Percentiles rank a stretch among this genome's conserved stretches.
Evolutionary conservation across 2,329 filamentous ascomycete genomes (phyloP).

Genomic region (Fusarium neocosmosporiellum): DNA sequence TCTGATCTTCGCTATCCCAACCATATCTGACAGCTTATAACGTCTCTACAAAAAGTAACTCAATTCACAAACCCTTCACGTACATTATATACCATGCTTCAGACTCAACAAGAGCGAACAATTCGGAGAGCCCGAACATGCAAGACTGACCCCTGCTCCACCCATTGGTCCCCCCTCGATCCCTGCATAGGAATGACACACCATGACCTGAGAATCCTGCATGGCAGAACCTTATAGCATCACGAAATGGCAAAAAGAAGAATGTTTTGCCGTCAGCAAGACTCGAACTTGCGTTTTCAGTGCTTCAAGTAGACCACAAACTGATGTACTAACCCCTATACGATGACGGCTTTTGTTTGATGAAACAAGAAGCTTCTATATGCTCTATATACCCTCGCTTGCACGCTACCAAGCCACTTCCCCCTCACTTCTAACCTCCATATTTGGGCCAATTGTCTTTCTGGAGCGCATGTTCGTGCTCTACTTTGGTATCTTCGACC

Average conservation of each 20-base stretch:
- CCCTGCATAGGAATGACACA: background rate
- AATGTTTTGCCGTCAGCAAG: constrained; percentile 35
- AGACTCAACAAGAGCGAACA: background rate
- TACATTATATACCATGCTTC: background rate
- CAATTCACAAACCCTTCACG: background rate
- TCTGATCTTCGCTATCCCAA: background rate
- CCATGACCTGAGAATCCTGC: constrained; percentile 9
- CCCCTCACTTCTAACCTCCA: background rate
- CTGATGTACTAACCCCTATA: constrained; percentile 41
- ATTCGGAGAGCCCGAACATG: background rate
- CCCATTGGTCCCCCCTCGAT: background rate
- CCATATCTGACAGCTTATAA: background rate
- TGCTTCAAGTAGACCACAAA: constrained; percentile 36
- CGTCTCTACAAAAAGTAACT: background rate
- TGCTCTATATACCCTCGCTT: background rate
- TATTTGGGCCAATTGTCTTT: background rate
- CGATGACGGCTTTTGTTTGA: constrained; percentile 30
- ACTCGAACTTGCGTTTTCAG: constrained; percentile 41
- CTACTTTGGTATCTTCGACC: too few relatives aligned
- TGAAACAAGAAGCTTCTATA: background rate
- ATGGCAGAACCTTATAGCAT: background rate
- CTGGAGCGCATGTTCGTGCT: background rate
- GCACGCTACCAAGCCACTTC: background rate
- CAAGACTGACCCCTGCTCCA: background rate
- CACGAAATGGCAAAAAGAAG: constrained; percentile 14